phyloP scores from a whole-genome alignment of 139 green algal species.

The Chlamydomonas asymmetrica region DNA sequence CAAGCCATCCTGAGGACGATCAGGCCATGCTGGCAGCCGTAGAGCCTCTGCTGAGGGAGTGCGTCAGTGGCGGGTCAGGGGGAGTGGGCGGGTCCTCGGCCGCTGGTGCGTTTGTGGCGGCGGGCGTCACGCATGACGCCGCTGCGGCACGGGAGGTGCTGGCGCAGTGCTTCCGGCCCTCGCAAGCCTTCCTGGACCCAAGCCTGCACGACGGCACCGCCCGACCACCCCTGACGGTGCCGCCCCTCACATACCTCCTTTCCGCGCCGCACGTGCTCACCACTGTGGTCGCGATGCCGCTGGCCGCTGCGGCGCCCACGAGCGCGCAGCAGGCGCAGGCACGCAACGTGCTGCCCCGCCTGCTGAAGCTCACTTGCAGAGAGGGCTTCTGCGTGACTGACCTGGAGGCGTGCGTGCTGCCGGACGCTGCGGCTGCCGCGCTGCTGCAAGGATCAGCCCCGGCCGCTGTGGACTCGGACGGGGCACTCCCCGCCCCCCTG shows the following conservation, averaged over 20 bases:
- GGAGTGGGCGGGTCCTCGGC: background rate
- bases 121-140: background rate
- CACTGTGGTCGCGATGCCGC: background rate
- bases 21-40: too few species aligned
- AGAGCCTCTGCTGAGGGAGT: too few species aligned
- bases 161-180: background rate
- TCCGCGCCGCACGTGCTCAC: conserved; percentile 2
- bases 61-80: too few species aligned
- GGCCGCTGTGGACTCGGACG: too few species aligned
- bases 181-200: background rate
- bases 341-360: conserved; percentile 23
- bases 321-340: too few species aligned
- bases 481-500: too few species aligned
- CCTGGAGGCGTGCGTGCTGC: conserved; percentile 11
- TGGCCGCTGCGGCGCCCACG: background rate
- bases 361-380: conserved; percentile 20
- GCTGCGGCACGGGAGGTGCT: background rate
- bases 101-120: background rate
- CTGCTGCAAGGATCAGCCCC: background rate
- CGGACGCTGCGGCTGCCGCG: background rate
- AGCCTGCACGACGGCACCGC: conserved; percentile 12
- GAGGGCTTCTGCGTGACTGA: too few species aligned
- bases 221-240: conserved; percentile 4
- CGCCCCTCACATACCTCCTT: conserved; percentile 5
- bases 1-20: too few species aligned